A percentile compares a stretch with the other conserved stretches of the same genome.
Evolutionary conservation across 2,329 filamentous ascomycete genomes (phyloP).

Genomic region (Aspergillus transmontanensis): DNA sequence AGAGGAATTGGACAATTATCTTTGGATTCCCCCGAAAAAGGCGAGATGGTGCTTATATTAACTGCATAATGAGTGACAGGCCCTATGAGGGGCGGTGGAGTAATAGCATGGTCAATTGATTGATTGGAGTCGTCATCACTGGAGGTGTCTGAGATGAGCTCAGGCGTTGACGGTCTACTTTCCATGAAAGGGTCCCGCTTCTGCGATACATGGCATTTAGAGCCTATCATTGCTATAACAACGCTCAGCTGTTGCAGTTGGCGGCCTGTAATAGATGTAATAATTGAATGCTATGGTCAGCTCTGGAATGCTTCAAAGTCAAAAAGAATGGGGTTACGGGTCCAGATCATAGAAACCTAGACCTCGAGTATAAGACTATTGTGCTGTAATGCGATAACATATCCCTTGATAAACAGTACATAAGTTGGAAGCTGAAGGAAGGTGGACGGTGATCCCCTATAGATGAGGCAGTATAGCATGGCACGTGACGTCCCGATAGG

Average conservation of each 20-base stretch:
- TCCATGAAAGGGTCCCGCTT: slow-evolving; percentile 9
- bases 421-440: background rate
- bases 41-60: slow-evolving; percentile 4
- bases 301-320: slow-evolving; percentile 3
- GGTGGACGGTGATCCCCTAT: background rate
- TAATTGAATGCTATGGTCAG: background rate
- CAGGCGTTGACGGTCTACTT: slow-evolving; percentile 10
- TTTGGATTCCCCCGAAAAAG: background rate
- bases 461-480: background rate
- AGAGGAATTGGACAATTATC: background rate
- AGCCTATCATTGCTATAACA: background rate
- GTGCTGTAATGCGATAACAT: background rate
- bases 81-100: slow-evolving; percentile 8
- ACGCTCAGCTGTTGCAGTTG: slow-evolving; percentile 2
- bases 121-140: slow-evolving; percentile 9
- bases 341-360: background rate
- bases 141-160: slow-evolving; percentile 12
- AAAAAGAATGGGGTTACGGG: slow-evolving; percentile 11
- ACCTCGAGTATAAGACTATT: slow-evolving; percentile 9
- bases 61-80: slow-evolving; percentile 10
- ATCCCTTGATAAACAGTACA: background rate
- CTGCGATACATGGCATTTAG: slow-evolving; percentile 28
- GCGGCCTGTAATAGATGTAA: slow-evolving; percentile 2
- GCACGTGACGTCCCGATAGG: slow-evolving; percentile 19
- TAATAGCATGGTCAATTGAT: slow-evolving; percentile 6